Conservation (phyloP, 1,139 yeast species). For the Debaryomyces sp. region DNA sequence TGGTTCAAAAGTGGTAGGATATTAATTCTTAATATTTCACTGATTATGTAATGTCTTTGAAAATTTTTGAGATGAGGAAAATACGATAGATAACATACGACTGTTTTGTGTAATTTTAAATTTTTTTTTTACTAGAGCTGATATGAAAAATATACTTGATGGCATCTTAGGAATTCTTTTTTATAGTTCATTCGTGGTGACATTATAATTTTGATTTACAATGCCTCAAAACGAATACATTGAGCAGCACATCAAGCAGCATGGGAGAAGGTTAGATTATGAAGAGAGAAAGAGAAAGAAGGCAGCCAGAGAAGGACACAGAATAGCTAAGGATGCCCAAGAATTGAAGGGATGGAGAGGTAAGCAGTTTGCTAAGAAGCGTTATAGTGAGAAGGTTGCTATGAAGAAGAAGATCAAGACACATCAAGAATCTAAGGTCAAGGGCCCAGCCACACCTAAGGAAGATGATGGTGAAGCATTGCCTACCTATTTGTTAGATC, state of each 20-base stretch:
- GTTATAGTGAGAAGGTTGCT: constrained; percentile 96
- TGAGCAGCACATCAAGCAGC: constrained; percentile 96
- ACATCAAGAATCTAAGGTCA: constrained; percentile 94
- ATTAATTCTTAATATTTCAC: neutral
- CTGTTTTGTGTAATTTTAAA: constrained; percentile 6
- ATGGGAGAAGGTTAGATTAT: constrained; percentile 93
- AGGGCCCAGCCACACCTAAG: constrained; percentile 84
- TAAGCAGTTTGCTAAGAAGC: constrained; percentile 96
- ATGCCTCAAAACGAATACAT: constrained; percentile 99
- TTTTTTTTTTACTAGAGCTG: constrained; percentile 7
- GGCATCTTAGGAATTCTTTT: neutral
- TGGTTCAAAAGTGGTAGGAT: neutral
- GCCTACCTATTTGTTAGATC: constrained; percentile 96
- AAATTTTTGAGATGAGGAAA: constrained; percentile 10
- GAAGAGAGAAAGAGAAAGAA: constrained; percentile 95
- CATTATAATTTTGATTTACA: constrained; percentile 3
- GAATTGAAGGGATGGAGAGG: constrained; percentile 96
- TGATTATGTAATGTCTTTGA: constrained; percentile 5
- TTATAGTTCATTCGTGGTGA: constrained; percentile 1
- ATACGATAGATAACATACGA: constrained; percentile 7
- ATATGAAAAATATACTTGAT: constrained; percentile 2
- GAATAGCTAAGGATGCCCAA: constrained; percentile 93
- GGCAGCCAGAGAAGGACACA: constrained; percentile 96
- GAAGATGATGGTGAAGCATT: constrained; percentile 93
- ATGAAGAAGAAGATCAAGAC: constrained; percentile 99